Evolutionary conservation across 75 land plant species (phyloP).

Genomic region (Sequoiadendron giganteum): DNA sequence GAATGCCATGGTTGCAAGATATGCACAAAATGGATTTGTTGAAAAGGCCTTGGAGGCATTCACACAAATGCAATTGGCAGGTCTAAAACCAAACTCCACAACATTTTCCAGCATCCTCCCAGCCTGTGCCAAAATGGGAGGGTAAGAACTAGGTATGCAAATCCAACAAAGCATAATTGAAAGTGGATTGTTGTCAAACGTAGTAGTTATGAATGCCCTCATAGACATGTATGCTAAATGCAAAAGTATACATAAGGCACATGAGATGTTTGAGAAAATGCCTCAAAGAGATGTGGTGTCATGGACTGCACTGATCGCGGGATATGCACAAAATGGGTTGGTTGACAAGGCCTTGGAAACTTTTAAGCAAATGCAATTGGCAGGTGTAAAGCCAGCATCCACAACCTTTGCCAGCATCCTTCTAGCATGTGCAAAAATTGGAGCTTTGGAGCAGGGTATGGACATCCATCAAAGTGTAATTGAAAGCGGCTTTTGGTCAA

Average conservation of each 20-base stretch:
- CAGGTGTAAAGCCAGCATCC: slow-evolving; percentile 16
- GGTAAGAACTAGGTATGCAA: slow-evolving; percentile 15
- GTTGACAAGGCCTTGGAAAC: slow-evolving; percentile 19
- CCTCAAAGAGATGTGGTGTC: slow-evolving; percentile 24
- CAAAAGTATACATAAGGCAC: slow-evolving; percentile 19
- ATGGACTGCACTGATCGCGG: slow-evolving; percentile 34
- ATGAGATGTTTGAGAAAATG: slow-evolving; percentile 21
- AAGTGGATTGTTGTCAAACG: slow-evolving; percentile 15
- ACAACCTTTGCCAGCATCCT: slow-evolving; percentile 26
- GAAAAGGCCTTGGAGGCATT: slow-evolving; percentile 22
- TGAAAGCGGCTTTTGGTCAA: background rate
- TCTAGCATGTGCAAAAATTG: slow-evolving; percentile 28
- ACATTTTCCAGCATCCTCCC: slow-evolving; percentile 21
- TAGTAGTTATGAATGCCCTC: slow-evolving; percentile 25
- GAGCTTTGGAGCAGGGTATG: slow-evolving; percentile 19
- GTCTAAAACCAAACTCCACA: slow-evolving; percentile 18
- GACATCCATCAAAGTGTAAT: slow-evolving; percentile 18
- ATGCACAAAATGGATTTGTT: slow-evolving; percentile 17
- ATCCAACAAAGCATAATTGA: slow-evolving; percentile 16
- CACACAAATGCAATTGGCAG: slow-evolving; percentile 21
- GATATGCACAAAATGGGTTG: slow-evolving; percentile 25
- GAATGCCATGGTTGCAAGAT: slow-evolving; percentile 33
- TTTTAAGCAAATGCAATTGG: slow-evolving; percentile 19
- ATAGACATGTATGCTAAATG: slow-evolving; percentile 19
- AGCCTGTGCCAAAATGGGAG: slow-evolving; percentile 19